A percentile compares a stretch with the other conserved stretches of the same genome.
Evolutionary conservation across 2,329 filamentous ascomycete species (phyloP).

Genomic region (Talaromyces sp.): DNA sequence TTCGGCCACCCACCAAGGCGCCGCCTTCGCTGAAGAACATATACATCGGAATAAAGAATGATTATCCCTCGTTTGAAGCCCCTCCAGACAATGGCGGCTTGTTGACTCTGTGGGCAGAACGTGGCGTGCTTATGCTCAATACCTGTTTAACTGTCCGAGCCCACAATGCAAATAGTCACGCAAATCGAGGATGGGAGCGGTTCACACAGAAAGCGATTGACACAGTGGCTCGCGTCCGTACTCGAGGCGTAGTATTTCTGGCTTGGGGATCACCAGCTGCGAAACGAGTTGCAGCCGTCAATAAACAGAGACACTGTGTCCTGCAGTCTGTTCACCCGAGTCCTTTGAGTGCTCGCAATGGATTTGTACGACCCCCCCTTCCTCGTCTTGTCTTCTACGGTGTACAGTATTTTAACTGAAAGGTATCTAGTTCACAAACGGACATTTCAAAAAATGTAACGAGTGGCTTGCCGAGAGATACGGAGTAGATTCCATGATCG

Average conservation of each 20-base stretch:
- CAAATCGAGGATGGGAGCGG: constrained; percentile 82
- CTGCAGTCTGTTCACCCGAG: constrained; percentile 86
- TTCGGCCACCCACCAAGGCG: constrained; percentile 78
- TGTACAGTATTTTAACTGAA: background rate
- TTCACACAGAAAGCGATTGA: constrained; percentile 93
- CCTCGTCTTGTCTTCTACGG: background rate
- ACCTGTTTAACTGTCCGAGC: constrained; percentile 90
- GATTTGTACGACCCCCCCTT: constrained; percentile 56
- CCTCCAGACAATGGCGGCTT: constrained; percentile 76
- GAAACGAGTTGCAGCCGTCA: constrained; percentile 69
- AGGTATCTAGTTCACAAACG: constrained; percentile 36
- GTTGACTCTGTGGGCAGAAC: constrained; percentile 88
- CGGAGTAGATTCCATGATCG: constrained; percentile 71
- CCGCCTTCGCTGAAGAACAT: constrained; percentile 92
- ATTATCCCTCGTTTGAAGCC: constrained; percentile 73
- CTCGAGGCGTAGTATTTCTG: constrained; percentile 82
- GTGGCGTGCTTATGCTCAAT: constrained; percentile 88
- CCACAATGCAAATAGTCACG: constrained; percentile 79
- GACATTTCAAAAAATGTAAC: constrained; percentile 47
- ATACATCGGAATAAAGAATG: constrained; percentile 78
- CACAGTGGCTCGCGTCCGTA: constrained; percentile 69
- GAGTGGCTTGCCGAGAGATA: constrained; percentile 72
- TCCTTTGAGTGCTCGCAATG: constrained; percentile 75
- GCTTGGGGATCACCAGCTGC: constrained; percentile 87
- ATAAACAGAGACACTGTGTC: constrained; percentile 70